These are phyloP conservation scores for Didymella lethalis DNA, from an alignment of 2,329 filamentous ascomycete species.

Conservation along the genomic window DNA sequence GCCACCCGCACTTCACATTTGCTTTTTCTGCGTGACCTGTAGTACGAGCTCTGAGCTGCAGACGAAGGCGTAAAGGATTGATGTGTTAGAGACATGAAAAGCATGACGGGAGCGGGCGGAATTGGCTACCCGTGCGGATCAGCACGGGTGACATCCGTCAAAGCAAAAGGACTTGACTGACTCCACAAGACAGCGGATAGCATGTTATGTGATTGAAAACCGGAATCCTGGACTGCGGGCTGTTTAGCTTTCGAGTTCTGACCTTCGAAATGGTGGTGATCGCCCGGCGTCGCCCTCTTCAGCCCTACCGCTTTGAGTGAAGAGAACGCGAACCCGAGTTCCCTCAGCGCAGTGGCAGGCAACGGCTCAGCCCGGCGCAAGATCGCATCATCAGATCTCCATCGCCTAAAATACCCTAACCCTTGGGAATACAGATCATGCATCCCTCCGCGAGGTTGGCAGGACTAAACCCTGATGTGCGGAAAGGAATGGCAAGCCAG, in stretches of 20 bases:
- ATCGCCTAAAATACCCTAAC: conserved; percentile 12
- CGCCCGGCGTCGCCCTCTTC: background rate
- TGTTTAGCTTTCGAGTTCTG: background rate
- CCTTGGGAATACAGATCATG: conserved; percentile 12
- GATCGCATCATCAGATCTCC: conserved; percentile 6
- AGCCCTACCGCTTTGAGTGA: conserved; percentile 1
- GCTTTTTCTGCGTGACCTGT: conserved; percentile 8
- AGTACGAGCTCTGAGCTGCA: background rate
- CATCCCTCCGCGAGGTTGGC: conserved; percentile 2
- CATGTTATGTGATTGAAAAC: background rate
- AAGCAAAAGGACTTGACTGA: background rate
- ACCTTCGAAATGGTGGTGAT: background rate
- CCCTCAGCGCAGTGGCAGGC: background rate
- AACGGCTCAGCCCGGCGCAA: conserved; percentile 10
- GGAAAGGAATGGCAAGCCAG: conserved; percentile 7
- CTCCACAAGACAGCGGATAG: background rate
- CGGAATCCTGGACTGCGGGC: background rate
- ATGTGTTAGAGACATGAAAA: conserved; percentile 7
- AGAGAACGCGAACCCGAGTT: conserved; percentile 12
- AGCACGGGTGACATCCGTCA: background rate
- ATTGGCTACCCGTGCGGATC: conserved; percentile 3
- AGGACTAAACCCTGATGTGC: background rate
- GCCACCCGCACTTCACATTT: conserved; percentile 1
- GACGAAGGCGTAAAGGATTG: conserved; percentile 6
- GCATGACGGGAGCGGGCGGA: conserved; percentile 6